Percentiles rank a stretch among this genome's conserved stretches.
Evolutionary conservation across 371 early-diverging fungal species (phyloP).

Genomic region (Mortierella sp.): DNA sequence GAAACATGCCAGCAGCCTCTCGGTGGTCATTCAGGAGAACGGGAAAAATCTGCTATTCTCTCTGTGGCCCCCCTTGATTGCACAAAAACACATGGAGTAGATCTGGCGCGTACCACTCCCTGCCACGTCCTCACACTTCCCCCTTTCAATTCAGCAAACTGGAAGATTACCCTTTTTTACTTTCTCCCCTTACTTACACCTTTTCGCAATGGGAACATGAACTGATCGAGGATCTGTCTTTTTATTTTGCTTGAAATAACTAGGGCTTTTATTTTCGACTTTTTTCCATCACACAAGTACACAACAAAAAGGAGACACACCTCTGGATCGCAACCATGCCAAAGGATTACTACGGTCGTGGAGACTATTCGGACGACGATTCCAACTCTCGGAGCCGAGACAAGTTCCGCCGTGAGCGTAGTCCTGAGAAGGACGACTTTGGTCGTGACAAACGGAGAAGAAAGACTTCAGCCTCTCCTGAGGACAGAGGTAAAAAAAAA

Average conservation of each 20-base stretch:
- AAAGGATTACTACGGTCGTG: slow-evolving; percentile 63
- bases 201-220: neutral
- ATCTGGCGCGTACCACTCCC: neutral
- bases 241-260: neutral
- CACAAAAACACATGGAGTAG: neutral
- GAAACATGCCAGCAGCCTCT: neutral
- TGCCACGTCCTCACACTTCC: neutral
- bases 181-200: too few relatives aligned
- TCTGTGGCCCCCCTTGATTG: slow-evolving; percentile 6
- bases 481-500: slow-evolving; percentile 62
- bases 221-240: neutral
- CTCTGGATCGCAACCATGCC: slow-evolving; percentile 56
- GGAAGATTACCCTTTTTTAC: neutral
- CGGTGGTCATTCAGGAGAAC: neutral
- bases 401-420: slow-evolving; percentile 80
- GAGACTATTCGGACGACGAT: slow-evolving; percentile 73
- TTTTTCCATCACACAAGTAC: neutral
- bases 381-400: slow-evolving; percentile 69
- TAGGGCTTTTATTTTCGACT: neutral
- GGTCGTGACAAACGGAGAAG: slow-evolving; percentile 71
- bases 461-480: slow-evolving; percentile 58
- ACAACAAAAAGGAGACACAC: neutral
- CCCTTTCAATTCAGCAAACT: neutral
- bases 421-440: slow-evolving; percentile 73
- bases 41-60: neutral